A percentile compares a stretch with the other conserved stretches of the same genome.
Conservation (phyloP, 352 stramenopile genomes). For the Phytophthora pini region DNA sequence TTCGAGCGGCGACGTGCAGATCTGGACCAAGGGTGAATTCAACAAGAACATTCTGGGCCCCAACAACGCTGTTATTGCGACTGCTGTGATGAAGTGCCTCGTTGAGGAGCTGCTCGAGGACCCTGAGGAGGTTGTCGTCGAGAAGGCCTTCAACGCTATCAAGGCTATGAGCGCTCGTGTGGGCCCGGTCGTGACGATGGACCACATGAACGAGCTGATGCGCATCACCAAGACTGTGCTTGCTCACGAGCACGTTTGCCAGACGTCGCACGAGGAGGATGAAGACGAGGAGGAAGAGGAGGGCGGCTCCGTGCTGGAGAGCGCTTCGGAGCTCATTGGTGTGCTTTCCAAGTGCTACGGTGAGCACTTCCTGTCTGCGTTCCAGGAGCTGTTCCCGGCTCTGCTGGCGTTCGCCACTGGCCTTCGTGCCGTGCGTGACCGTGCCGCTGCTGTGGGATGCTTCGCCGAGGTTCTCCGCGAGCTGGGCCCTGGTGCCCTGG, state of each 20-base stretch:
- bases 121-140: constrained; percentile 90
- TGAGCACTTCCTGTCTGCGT: constrained; percentile 90
- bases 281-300: constrained; percentile 94
- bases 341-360: constrained; percentile 95
- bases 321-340: constrained; percentile 94
- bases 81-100: constrained; percentile 81
- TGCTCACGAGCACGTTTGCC: constrained; percentile 91
- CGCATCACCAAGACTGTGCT: constrained; percentile 89
- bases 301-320: constrained; percentile 94
- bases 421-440: constrained; percentile 90
- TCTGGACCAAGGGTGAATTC: constrained; percentile 87
- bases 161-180: constrained; percentile 96
- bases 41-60: constrained; percentile 79
- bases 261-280: constrained; percentile 89
- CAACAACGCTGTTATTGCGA: constrained; percentile 79
- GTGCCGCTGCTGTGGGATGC: constrained; percentile 94
- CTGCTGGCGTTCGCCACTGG: constrained; percentile 93
- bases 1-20: constrained; percentile 77
- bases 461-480: constrained; percentile 96
- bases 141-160: constrained; percentile 96
- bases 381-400: constrained; percentile 91
- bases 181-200: constrained; percentile 90
- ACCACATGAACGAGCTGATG: constrained; percentile 90
- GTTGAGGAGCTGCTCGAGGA: constrained; percentile 86
- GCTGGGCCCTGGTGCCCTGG: constrained; percentile 75